Conservation (phyloP, 345 rosid genomes). For the Eutrema yunnanense region DNA sequence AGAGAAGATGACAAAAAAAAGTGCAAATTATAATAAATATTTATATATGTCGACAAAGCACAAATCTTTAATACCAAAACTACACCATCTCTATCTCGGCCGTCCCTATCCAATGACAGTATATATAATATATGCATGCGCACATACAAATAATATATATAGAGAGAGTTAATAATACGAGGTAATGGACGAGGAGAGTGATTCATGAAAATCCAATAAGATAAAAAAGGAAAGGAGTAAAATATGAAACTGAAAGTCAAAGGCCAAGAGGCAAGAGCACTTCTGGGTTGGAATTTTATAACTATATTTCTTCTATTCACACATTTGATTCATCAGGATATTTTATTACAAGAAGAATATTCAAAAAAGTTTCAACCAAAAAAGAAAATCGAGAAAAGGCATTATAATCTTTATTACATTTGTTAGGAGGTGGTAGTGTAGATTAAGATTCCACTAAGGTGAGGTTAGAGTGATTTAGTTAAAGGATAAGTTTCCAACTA, state of each 20-base stretch:
- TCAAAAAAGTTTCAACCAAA: slow-evolving; percentile 1
- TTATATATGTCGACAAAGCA: slow-evolving; percentile 6
- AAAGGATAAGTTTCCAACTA: slow-evolving; percentile 6
- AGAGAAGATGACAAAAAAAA: neutral
- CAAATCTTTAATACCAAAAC: neutral
- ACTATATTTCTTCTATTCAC: neutral
- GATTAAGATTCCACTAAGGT: slow-evolving; percentile 18
- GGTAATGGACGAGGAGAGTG: slow-evolving; percentile 26
- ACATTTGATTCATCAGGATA: slow-evolving; percentile 23
- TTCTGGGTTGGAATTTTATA: neutral
- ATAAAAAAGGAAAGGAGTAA: slow-evolving; percentile 20
- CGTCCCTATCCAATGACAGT: slow-evolving; percentile 16
- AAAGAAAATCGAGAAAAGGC: neutral
- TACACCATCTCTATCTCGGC: slow-evolving; percentile 9
- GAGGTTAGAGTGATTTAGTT: neutral
- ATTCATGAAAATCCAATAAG: slow-evolving; percentile 24
- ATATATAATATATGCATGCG: slow-evolving; percentile 15
- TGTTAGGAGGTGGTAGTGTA: neutral
- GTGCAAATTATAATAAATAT: neutral
- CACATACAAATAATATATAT: neutral
- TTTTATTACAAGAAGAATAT: slow-evolving; percentile 17
- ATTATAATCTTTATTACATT: neutral
- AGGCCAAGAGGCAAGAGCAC: slow-evolving; percentile 19
- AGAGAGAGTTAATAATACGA: slow-evolving; percentile 16
- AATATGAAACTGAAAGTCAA: slow-evolving; percentile 25